Percentiles rank a stretch among this genome's conserved stretches.
These are phyloP conservation scores for Beauveria brongniartii DNA, from an alignment of 2,329 filamentous ascomycete genomes.

Conservation along the genomic window DNA sequence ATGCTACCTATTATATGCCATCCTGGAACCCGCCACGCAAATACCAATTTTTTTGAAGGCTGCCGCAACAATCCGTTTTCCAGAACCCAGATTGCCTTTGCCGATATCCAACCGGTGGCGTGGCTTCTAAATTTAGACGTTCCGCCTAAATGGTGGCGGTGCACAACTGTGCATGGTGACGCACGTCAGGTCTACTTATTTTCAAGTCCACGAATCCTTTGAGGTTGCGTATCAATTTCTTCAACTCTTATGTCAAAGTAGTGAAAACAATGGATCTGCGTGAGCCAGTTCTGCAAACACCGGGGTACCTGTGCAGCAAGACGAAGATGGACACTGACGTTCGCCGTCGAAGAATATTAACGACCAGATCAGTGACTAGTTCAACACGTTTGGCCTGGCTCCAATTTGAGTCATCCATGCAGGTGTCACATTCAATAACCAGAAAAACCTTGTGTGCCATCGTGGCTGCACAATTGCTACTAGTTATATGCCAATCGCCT, in stretches of 20 bases:
- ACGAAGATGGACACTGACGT: no score
- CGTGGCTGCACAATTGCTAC: background rate
- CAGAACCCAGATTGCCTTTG: background rate
- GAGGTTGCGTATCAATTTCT: background rate
- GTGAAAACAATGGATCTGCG: no score
- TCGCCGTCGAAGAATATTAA: no score
- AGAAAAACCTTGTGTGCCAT: background rate
- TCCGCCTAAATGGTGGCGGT: constrained; percentile 7
- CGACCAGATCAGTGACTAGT: no score
- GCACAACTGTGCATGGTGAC: constrained; percentile 1
- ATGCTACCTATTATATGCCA: background rate
- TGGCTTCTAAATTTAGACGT: constrained; percentile 9
- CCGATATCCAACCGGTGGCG: background rate
- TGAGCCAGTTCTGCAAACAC: no score
- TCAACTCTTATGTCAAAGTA: background rate
- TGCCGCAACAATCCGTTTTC: background rate
- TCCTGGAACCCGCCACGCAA: background rate
- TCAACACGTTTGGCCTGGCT: no score
- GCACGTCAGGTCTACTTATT: background rate
- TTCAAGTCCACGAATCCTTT: background rate
- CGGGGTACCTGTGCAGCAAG: no score
- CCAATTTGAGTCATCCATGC: background rate
- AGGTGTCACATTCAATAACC: background rate
- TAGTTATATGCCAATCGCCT: background rate
- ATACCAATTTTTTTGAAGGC: background rate